These are phyloP conservation scores for Amanita muscaria DNA, from an alignment of 768 basidiomycete species.

Conservation along the genomic window DNA sequence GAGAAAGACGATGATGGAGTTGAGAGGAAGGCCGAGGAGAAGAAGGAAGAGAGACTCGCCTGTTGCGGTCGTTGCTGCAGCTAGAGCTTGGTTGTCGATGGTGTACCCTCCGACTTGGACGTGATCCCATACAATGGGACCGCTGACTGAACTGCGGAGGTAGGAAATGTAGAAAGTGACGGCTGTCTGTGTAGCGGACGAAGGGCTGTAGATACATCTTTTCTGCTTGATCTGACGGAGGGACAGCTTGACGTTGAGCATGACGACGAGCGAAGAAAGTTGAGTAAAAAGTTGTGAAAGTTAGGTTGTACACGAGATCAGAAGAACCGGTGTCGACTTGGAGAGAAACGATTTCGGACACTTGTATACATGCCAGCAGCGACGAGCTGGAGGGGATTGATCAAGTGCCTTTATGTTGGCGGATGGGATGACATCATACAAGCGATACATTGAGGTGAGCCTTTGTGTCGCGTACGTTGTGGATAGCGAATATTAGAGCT, in stretches of 20 bases:
- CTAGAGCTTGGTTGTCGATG: slow-evolving; percentile 45
- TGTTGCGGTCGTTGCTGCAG: slow-evolving; percentile 60
- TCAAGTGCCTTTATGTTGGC: too few species aligned
- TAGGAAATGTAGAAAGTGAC: slow-evolving; percentile 44
- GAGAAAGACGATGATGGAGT: slow-evolving; percentile 51
- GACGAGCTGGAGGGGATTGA: too few species aligned
- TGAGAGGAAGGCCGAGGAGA: slow-evolving; percentile 67
- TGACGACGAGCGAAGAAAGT: slow-evolving; percentile 31
- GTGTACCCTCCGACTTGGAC: slow-evolving; percentile 55
- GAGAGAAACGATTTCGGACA: too few species aligned
- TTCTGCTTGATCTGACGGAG: too few species aligned
- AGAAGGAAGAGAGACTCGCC: too few species aligned
- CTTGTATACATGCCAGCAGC: too few species aligned
- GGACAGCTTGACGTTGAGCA: slow-evolving; percentile 50
- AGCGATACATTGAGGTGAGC: too few species aligned
- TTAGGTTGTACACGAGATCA: slow-evolving; percentile 47
- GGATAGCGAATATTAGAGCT: too few species aligned
- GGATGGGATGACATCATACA: too few species aligned
- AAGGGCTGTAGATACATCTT: slow-evolving; percentile 54
- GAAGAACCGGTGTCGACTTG: slow-evolving; percentile 81
- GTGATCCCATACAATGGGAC: slow-evolving; percentile 64
- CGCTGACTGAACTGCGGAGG: slow-evolving; percentile 47
- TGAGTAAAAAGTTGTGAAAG: slow-evolving; percentile 1
- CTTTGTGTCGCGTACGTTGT: too few species aligned
- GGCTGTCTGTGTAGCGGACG: slow-evolving; percentile 34